Percentiles rank a stretch among this genome's conserved stretches.
These are phyloP conservation scores for Tinospora cordifolia DNA, from an alignment of 164 flowering plant species.

Conservation along the genomic window DNA sequence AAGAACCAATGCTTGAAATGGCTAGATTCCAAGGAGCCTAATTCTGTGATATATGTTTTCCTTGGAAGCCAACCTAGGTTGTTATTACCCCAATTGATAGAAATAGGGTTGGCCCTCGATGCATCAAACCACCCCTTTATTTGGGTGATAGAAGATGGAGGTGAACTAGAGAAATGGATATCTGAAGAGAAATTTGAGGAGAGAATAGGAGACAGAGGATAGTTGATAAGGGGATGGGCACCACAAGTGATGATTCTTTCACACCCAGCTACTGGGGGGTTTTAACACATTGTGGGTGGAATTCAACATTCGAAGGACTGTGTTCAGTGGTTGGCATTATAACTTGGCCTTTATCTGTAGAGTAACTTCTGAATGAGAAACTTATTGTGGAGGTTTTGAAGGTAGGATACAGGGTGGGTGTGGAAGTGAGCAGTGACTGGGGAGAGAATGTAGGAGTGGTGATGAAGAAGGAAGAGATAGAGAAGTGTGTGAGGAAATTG, in stretches of 20 bases:
- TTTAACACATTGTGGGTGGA: conserved; percentile 62
- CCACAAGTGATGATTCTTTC: conserved; percentile 52
- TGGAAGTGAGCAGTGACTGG: conserved; percentile 12
- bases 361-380: conserved; percentile 25
- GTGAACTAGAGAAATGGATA: conserved; percentile 39
- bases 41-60: conserved; percentile 43
- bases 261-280: conserved; percentile 42
- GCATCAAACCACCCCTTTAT: conserved; percentile 39
- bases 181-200: conserved; percentile 31
- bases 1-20: conserved; percentile 27
- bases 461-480: conserved; percentile 30
- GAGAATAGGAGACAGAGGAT: conserved; percentile 37
- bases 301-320: conserved; percentile 15
- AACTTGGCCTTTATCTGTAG: conserved; percentile 6
- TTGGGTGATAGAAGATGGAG: conserved; percentile 28
- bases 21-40: conserved; percentile 30
- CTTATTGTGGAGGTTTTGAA: conserved; percentile 23
- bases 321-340: conserved; percentile 1
- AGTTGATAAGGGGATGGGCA: conserved; percentile 56
- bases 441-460: neutral
- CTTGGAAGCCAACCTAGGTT: conserved; percentile 36
- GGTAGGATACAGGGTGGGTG: conserved; percentile 25
- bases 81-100: conserved; percentile 26
- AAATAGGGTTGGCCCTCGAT: conserved; percentile 46
- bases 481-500: conserved; percentile 23